Evolutionary conservation across 495 filamentous ascomycete genomes (phyloP).

Genomic region (Saxophila tyrrhenica): DNA sequence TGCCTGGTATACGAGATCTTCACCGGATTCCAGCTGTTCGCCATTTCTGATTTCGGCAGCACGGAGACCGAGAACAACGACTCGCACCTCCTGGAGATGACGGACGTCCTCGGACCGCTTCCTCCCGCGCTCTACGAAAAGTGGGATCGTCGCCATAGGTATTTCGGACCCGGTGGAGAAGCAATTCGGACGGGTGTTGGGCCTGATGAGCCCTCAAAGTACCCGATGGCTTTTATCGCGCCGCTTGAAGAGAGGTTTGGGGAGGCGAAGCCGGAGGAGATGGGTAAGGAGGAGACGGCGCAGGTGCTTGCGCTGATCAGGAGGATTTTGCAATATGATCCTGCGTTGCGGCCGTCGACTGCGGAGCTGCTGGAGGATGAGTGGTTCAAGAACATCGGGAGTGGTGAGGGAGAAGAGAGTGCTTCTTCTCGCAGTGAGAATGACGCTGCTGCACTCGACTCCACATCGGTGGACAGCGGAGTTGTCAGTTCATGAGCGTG

Average conservation of each 20-base stretch:
- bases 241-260: background rate
- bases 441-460: too few relatives aligned
- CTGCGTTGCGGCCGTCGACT: background rate
- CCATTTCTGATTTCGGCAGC: background rate
- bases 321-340: background rate
- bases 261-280: background rate
- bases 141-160: background rate
- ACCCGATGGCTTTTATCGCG: background rate
- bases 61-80: background rate
- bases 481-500: too few relatives aligned
- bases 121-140: background rate
- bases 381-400: background rate
- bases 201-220: background rate
- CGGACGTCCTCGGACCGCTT: background rate
- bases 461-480: too few relatives aligned
- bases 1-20: background rate
- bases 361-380: background rate
- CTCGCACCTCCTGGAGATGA: background rate
- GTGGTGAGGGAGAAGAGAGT: too few relatives aligned
- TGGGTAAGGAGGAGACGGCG: background rate
- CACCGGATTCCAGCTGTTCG: background rate
- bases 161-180: background rate
- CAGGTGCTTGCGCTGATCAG: background rate
- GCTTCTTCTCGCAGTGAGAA: too few relatives aligned
- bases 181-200: background rate